Evolutionary conservation across 768 basidiomycete species (phyloP).

Genomic region (Suillus cothurnatus): DNA sequence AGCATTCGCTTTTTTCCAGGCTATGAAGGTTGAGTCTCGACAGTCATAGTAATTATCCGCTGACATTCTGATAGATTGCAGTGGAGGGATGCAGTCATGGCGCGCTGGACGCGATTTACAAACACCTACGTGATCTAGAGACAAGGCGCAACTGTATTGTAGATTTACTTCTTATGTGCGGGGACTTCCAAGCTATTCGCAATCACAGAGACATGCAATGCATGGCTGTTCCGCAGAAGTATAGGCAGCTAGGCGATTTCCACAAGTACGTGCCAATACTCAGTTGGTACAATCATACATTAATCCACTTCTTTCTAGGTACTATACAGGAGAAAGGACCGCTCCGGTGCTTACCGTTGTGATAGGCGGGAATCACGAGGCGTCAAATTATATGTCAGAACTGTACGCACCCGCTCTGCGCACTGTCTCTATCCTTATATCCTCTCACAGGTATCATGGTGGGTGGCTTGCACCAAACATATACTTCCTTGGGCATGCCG

Average conservation of each 20-base stretch:
- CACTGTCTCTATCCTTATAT: constrained; percentile 8
- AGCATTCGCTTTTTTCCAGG: neutral
- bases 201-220: constrained; percentile 83
- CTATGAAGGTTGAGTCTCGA: neutral
- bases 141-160: constrained; percentile 62
- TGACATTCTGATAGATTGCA: constrained; percentile 58
- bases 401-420: constrained; percentile 53
- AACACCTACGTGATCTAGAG: constrained; percentile 66
- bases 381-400: constrained; percentile 96
- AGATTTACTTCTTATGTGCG: constrained; percentile 89
- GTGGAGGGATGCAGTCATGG: constrained; percentile 97
- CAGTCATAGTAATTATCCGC: too few relatives aligned
- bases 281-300: neutral
- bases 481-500: constrained; percentile 92
- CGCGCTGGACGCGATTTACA: constrained; percentile 85
- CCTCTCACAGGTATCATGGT: constrained; percentile 75
- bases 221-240: constrained; percentile 92
- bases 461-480: constrained; percentile 98
- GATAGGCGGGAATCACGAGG: constrained; percentile 98
- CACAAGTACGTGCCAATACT: constrained; percentile 52
- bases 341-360: constrained; percentile 91
- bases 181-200: constrained; percentile 94
- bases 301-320: constrained; percentile 46
- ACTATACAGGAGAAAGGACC: constrained; percentile 80
- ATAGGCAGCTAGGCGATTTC: constrained; percentile 82